Percentiles rank a stretch among this genome's conserved stretches.
phyloP scores from a whole-genome alignment of 139 green algal species.

The Choricystis sp. region DNA sequence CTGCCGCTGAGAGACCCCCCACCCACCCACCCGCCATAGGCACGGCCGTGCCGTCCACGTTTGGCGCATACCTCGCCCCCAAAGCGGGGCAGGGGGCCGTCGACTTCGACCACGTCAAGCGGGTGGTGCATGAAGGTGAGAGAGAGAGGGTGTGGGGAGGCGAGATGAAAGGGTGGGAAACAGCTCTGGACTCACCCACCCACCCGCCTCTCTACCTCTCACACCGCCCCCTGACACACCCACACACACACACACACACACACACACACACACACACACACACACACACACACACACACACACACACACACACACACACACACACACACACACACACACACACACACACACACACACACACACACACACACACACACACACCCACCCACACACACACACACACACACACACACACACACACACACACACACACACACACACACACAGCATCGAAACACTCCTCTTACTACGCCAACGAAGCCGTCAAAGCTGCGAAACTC shows the following conservation, averaged over 20 bases:
- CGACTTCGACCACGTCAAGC: constrained; percentile 47
- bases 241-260: no score
- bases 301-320: background rate
- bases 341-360: background rate
- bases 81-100: no score
- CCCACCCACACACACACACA: background rate
- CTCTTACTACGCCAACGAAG: constrained; percentile 79
- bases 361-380: background rate
- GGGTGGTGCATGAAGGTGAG: constrained; percentile 79
- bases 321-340: background rate
- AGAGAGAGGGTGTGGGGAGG: constrained; percentile 42
- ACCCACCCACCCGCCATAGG: no score
- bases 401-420: no score
- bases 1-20: no score
- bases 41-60: no score
- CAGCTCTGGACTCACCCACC: background rate
- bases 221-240: no score
- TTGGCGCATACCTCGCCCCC: no score
- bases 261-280: no score
- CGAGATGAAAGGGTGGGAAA: background rate
- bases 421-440: no score
- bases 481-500: constrained; percentile 54
- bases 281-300: no score
- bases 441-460: constrained; percentile 33
- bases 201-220: no score